These are phyloP conservation scores for Pisolithus microcarpus DNA, from an alignment of 768 basidiomycete species.

Conservation along the genomic window DNA sequence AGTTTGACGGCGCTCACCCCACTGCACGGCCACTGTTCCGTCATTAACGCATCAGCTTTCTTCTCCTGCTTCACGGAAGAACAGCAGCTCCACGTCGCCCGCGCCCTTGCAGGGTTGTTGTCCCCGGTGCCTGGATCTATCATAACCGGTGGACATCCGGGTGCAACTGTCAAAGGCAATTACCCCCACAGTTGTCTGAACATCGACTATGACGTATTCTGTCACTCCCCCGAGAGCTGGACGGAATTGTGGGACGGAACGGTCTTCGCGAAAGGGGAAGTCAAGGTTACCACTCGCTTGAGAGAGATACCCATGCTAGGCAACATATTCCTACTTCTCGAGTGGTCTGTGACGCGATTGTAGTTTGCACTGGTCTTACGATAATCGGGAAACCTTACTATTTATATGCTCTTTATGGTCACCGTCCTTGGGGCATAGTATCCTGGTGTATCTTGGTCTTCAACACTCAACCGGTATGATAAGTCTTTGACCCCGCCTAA, in stretches of 20 bases:
- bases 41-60: conserved; percentile 43
- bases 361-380: not conserved
- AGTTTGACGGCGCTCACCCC: conserved; percentile 39
- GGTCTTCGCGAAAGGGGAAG: conserved; percentile 28
- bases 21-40: conserved; percentile 41
- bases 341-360: not conserved
- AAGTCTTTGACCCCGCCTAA: no score
- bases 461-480: no score
- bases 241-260: conserved; percentile 31
- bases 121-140: conserved; percentile 25
- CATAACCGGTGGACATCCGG: conserved; percentile 25
- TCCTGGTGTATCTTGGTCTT: no score
- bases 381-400: no score
- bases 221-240: conserved; percentile 32
- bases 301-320: not conserved
- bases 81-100: conserved; percentile 24
- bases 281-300: conserved; percentile 3
- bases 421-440: no score
- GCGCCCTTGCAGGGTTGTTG: conserved; percentile 22
- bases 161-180: not conserved
- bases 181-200: not conserved
- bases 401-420: no score
- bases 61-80: conserved; percentile 34
- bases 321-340: not conserved
- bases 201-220: conserved; percentile 13